These are phyloP conservation scores for Cryptococcus jaspeensis DNA, from an alignment of 1,284 basidiomycete genomes.

Conservation along the genomic window DNA sequence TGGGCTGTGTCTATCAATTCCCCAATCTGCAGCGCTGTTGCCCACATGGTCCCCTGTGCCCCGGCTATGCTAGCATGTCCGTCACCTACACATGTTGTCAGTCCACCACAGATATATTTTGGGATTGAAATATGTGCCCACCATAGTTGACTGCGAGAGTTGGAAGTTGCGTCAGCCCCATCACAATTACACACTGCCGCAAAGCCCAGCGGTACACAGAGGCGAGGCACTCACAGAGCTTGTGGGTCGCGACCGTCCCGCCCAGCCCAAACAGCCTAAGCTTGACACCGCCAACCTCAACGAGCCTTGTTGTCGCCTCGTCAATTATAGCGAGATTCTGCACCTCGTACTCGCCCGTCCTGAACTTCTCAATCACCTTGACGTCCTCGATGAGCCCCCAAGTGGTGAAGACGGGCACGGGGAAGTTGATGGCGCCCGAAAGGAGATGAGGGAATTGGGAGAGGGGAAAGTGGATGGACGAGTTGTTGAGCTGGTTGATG, in stretches of 20 bases:
- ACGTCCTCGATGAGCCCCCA: slow-evolving; percentile 99
- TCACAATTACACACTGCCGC: background rate
- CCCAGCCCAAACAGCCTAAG: slow-evolving; percentile 91
- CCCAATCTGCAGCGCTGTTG: slow-evolving; percentile 93
- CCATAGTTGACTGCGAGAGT: slow-evolving; percentile 45
- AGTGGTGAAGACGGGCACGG: slow-evolving; percentile 91
- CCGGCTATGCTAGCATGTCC: slow-evolving; percentile 94
- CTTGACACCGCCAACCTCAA: slow-evolving; percentile 91
- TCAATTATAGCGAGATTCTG: slow-evolving; percentile 88
- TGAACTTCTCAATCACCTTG: slow-evolving; percentile 84
- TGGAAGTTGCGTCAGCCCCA: slow-evolving; percentile 24
- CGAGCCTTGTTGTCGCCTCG: slow-evolving; percentile 84
- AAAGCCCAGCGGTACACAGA: background rate
- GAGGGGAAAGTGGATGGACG: slow-evolving; percentile 59
- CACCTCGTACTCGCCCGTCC: slow-evolving; percentile 74
- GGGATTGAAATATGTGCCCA: slow-evolving; percentile 6
- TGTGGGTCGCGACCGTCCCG: slow-evolving; percentile 92
- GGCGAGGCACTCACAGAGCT: slow-evolving; percentile 82
- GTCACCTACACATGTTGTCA: slow-evolving; percentile 56
- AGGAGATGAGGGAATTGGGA: slow-evolving; percentile 93
- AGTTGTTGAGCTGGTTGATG: slow-evolving; percentile 57
- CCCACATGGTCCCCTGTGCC: slow-evolving; percentile 98
- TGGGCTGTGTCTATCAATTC: slow-evolving; percentile 97
- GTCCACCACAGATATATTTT: too few species aligned
- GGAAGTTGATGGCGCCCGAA: slow-evolving; percentile 80